Evolutionary conservation across 805 yeast species (phyloP).

Genomic region (Blastobotrys parvus): DNA sequence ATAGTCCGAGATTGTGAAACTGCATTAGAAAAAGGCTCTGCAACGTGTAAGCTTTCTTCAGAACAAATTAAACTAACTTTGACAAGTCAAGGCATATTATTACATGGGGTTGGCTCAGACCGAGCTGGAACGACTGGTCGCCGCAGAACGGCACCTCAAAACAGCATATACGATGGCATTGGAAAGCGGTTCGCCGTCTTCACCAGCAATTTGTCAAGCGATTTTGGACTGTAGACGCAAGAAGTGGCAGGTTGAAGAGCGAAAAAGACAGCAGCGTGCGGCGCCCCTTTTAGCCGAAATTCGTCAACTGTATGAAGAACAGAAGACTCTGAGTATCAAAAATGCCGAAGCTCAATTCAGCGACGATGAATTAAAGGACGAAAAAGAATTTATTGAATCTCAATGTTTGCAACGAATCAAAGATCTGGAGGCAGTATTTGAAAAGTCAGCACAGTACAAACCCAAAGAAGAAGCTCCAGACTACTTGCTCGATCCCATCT

Average conservation of each 20-base stretch:
- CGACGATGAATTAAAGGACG: conserved; percentile 17
- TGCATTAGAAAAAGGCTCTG: conserved; percentile 16
- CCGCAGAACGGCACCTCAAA: conserved; percentile 20
- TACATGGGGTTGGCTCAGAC: conserved; percentile 22
- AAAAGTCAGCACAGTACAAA: conserved; percentile 15
- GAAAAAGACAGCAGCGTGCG: conserved; percentile 15
- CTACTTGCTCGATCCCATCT: conserved; percentile 33
- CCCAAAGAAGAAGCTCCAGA: conserved; percentile 29
- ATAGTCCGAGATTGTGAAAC: conserved; percentile 17
- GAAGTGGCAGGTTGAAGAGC: conserved; percentile 22
- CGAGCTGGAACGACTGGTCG: conserved; percentile 21
- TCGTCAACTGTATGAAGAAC: conserved; percentile 14
- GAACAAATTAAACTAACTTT: conserved; percentile 6
- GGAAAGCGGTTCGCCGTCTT: conserved; percentile 21
- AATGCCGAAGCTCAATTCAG: conserved; percentile 8
- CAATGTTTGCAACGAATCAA: conserved; percentile 15
- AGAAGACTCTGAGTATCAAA: conserved; percentile 6
- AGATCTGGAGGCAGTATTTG: conserved; percentile 18
- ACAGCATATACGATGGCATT: conserved; percentile 25
- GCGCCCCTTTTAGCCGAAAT: conserved; percentile 21
- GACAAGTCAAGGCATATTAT: conserved; percentile 19
- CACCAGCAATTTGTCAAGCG: conserved; percentile 18
- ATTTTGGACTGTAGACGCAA: conserved; percentile 19
- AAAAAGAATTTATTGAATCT: conserved; percentile 14
- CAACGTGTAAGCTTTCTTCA: conserved; percentile 6